phyloP scores from a whole-genome alignment of 768 basidiomycete genomes.

The Tricholoma bakamatsutake region DNA sequence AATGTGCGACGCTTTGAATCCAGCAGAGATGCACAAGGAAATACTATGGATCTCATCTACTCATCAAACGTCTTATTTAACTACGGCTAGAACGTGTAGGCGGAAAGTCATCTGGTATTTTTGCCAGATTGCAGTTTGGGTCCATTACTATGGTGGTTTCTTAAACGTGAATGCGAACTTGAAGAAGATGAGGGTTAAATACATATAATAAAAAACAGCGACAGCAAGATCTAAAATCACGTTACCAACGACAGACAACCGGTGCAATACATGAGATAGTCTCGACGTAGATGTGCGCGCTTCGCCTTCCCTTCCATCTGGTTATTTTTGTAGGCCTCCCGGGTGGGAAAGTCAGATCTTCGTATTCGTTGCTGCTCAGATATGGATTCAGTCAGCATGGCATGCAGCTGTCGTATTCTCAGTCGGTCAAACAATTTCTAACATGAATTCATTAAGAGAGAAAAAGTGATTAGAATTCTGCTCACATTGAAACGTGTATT shows the following conservation, averaged over 20 bases:
- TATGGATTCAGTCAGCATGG: slow-evolving; percentile 24
- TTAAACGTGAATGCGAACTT: not conserved
- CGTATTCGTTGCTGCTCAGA: slow-evolving; percentile 23
- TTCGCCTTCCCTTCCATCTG: slow-evolving; percentile 30
- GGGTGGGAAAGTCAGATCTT: slow-evolving; percentile 16
- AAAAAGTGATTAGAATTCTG: slow-evolving; percentile 1
- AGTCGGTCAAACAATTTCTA: slow-evolving; percentile 26
- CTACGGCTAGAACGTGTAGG: too few species aligned
- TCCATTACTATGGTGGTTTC: too few species aligned
- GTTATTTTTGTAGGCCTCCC: slow-evolving; percentile 25
- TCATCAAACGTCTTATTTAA: too few species aligned
- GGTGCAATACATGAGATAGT: slow-evolving; percentile 18
- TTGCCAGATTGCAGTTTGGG: too few species aligned
- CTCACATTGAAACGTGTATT: slow-evolving; percentile 30
- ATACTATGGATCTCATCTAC: too few species aligned
- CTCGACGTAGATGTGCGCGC: slow-evolving; percentile 26
- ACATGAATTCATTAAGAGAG: not conserved
- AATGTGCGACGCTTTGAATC: too few species aligned
- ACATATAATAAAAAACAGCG: not conserved
- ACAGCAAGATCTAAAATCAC: not conserved
- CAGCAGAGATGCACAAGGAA: too few species aligned
- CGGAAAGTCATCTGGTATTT: too few species aligned
- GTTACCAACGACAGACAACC: slow-evolving; percentile 8
- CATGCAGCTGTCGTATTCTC: slow-evolving; percentile 26
- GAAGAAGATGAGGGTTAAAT: not conserved